A percentile compares a stretch with the other conserved stretches of the same genome.
Evolutionary conservation across 2,329 filamentous ascomycete species (phyloP).

Genomic region (Kalmusia sp.): DNA sequence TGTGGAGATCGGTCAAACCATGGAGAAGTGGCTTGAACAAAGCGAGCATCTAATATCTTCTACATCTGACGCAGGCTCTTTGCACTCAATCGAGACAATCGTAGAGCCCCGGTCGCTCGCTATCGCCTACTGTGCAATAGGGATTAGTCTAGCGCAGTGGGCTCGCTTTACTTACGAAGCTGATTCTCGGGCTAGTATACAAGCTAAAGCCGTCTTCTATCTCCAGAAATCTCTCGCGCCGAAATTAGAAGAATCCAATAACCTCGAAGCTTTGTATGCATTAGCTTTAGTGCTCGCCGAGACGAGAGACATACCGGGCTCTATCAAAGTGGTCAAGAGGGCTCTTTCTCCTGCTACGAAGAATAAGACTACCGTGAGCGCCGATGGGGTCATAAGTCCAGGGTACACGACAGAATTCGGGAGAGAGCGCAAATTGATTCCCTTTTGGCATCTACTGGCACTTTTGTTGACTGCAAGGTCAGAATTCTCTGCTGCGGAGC

Average conservation of each 20-base stretch:
- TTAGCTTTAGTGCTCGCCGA: conserved; percentile 88
- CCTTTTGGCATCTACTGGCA: conserved; percentile 90
- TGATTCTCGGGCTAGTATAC: conserved; percentile 72
- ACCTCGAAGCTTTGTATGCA: conserved; percentile 80
- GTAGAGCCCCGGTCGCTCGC: conserved; percentile 69
- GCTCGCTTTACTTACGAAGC: conserved; percentile 81
- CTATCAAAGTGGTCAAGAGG: conserved; percentile 81
- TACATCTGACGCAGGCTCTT: conserved; percentile 31
- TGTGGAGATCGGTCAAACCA: conserved; percentile 69
- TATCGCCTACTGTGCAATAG: conserved; percentile 79
- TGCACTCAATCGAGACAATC: conserved; percentile 40
- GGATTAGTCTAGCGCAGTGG: conserved; percentile 86
- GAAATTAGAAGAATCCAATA: conserved; percentile 69
- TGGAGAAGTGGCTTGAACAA: conserved; percentile 78
- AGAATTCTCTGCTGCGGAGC: conserved; percentile 79
- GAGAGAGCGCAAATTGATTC: conserved; percentile 70
- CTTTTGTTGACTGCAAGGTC: conserved; percentile 85
- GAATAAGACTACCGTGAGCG: conserved; percentile 31
- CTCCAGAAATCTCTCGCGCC: conserved; percentile 76
- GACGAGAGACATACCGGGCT: conserved; percentile 77
- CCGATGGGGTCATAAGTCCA: conserved; percentile 40
- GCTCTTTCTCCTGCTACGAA: conserved; percentile 68
- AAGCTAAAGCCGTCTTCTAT: conserved; percentile 77
- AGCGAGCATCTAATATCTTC: conserved; percentile 33
- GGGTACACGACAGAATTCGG: conserved; percentile 40